Percentiles rank a stretch among this genome's conserved stretches.
Conservation (phyloP, 371 early-diverging fungal genomes). For the Saksenaea oblongispora region DNA sequence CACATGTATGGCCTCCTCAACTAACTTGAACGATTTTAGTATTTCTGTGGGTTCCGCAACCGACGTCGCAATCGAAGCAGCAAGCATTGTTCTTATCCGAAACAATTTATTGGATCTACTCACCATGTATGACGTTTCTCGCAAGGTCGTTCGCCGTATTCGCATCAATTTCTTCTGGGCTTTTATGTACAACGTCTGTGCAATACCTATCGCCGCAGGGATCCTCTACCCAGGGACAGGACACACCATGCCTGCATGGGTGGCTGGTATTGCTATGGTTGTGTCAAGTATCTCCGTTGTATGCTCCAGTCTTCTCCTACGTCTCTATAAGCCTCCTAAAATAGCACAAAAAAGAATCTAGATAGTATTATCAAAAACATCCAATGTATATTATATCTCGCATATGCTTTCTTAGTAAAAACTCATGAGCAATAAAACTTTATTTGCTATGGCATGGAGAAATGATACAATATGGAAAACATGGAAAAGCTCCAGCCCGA, state of each 20-base stretch:
- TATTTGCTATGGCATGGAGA: slow-evolving; percentile 3
- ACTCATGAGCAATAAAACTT: neutral
- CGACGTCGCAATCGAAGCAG: slow-evolving; percentile 81
- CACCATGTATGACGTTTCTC: slow-evolving; percentile 65
- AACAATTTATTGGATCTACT: slow-evolving; percentile 71
- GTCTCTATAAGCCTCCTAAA: slow-evolving; percentile 51
- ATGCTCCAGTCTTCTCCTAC: slow-evolving; percentile 64
- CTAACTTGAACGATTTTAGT: neutral
- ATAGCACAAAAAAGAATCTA: neutral
- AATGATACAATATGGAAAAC: neutral
- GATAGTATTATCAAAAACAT: neutral
- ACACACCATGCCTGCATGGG: slow-evolving; percentile 62
- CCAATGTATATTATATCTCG: neutral
- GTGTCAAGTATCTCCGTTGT: slow-evolving; percentile 78
- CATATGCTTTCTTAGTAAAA: neutral
- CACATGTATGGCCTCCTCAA: too few relatives aligned
- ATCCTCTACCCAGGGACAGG: slow-evolving; percentile 61
- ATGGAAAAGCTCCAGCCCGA: neutral
- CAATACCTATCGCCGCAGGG: slow-evolving; percentile 85
- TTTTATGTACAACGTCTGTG: slow-evolving; percentile 72
- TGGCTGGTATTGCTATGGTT: slow-evolving; percentile 87
- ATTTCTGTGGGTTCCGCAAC: slow-evolving; percentile 80
- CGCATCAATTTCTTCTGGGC: slow-evolving; percentile 83
- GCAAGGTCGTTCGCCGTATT: slow-evolving; percentile 68
- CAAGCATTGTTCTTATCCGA: slow-evolving; percentile 72